Percentiles rank a stretch among this genome's conserved stretches.
These are phyloP conservation scores for Trametes coccinea DNA, from an alignment of 768 basidiomycete genomes.

Conservation along the genomic window DNA sequence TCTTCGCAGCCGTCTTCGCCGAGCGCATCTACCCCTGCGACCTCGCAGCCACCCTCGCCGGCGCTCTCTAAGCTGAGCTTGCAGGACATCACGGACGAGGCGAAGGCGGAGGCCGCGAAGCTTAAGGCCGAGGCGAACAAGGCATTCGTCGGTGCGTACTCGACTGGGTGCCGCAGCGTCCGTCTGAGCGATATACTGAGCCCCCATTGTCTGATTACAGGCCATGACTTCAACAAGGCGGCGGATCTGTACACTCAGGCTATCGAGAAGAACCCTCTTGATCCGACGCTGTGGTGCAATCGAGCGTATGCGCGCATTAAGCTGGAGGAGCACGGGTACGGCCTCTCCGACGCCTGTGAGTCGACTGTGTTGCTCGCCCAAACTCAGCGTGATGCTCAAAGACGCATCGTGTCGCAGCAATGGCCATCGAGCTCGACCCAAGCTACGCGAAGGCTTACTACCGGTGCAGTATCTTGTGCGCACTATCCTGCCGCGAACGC, in stretches of 20 bases:
- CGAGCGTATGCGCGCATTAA: slow-evolving; percentile 91
- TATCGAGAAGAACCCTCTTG: slow-evolving; percentile 83
- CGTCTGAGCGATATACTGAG: neutral
- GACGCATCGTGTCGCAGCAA: slow-evolving; percentile 44
- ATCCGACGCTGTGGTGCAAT: slow-evolving; percentile 93
- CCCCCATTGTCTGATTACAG: slow-evolving; percentile 34
- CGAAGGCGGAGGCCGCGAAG: slow-evolving; percentile 63
- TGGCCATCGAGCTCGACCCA: slow-evolving; percentile 85
- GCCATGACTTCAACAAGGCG: slow-evolving; percentile 75
- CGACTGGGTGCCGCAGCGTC: neutral
- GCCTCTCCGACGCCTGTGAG: slow-evolving; percentile 83
- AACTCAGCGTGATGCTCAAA: neutral
- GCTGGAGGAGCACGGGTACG: slow-evolving; percentile 92
- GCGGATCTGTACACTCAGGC: slow-evolving; percentile 81
- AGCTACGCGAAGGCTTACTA: slow-evolving; percentile 91
- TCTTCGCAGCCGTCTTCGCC: slow-evolving; percentile 44
- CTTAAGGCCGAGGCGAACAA: slow-evolving; percentile 88
- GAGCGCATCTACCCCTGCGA: slow-evolving; percentile 49
- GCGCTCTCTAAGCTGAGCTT: slow-evolving; percentile 52
- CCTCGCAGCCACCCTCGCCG: slow-evolving; percentile 60
- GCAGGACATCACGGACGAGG: slow-evolving; percentile 66
- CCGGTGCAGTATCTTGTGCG: slow-evolving; percentile 46
- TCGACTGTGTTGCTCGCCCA: slow-evolving; percentile 16
- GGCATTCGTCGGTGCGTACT: slow-evolving; percentile 68
- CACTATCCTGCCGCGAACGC: neutral